Evolutionary conservation across 2,329 filamentous ascomycete genomes (phyloP).

Genomic region (Phoma sp.): DNA sequence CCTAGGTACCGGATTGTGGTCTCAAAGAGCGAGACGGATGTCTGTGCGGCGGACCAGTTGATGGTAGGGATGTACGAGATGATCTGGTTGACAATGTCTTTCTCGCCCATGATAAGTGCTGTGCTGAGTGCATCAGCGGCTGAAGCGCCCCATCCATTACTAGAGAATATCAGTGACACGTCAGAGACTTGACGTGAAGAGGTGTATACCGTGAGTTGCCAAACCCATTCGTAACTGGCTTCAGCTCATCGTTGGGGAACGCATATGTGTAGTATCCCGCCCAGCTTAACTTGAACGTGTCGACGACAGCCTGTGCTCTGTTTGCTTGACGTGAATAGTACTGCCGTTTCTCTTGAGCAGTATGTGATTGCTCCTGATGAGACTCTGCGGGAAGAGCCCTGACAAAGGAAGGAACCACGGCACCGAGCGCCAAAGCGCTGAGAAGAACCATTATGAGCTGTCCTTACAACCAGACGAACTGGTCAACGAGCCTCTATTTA

Average conservation of each 20-base stretch:
- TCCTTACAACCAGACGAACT: not conserved
- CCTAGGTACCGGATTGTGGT: slow-evolving; percentile 89
- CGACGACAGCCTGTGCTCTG: slow-evolving; percentile 44
- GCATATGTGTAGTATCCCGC: slow-evolving; percentile 70
- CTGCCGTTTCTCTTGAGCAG: slow-evolving; percentile 16
- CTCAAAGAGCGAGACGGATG: slow-evolving; percentile 78
- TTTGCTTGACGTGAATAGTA: slow-evolving; percentile 14
- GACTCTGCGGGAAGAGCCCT: slow-evolving; percentile 24
- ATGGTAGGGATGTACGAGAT: slow-evolving; percentile 73
- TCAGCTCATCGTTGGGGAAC: slow-evolving; percentile 78
- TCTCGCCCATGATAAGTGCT: slow-evolving; percentile 76
- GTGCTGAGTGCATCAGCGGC: slow-evolving; percentile 82
- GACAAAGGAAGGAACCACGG: slow-evolving; percentile 10
- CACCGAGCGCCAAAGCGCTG: slow-evolving; percentile 13
- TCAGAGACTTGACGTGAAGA: not conserved
- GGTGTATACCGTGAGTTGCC: slow-evolving; percentile 70
- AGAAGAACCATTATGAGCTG: slow-evolving; percentile 18
- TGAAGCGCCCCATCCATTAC: slow-evolving; percentile 84
- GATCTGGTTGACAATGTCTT: slow-evolving; percentile 72
- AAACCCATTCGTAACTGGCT: slow-evolving; percentile 69
- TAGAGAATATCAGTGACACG: slow-evolving; percentile 44
- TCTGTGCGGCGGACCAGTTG: slow-evolving; percentile 68
- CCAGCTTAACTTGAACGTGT: slow-evolving; percentile 45
- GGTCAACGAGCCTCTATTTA: not conserved
- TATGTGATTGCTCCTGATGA: slow-evolving; percentile 8